Conservation (phyloP, 106 monocot genomes). For the Acanthochlamys bracteata region DNA sequence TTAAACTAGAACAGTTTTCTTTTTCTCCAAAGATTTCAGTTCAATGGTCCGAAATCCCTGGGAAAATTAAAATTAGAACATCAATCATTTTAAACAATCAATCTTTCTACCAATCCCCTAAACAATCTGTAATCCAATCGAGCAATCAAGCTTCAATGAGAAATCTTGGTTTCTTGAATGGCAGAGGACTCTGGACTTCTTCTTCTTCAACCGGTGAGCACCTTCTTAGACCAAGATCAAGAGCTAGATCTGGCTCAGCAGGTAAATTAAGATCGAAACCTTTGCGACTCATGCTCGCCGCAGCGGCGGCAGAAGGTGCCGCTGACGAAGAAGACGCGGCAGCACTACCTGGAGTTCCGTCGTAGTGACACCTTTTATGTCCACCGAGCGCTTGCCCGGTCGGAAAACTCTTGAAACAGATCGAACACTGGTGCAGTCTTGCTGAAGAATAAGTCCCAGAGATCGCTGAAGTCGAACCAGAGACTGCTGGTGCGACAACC, state of each 20-base stretch:
- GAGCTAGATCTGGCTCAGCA: conserved; percentile 22
- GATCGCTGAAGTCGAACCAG: too few species aligned
- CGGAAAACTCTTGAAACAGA: conserved; percentile 32
- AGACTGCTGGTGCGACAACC: background rate
- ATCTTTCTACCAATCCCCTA: background rate
- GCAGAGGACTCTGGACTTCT: conserved; percentile 51
- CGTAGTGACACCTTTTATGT: conserved; percentile 66
- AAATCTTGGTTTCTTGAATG: conserved; percentile 41
- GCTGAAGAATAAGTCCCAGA: background rate
- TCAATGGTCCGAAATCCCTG: too few species aligned
- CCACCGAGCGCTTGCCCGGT: conserved; percentile 67
- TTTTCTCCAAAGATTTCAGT: too few species aligned
- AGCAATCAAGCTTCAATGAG: conserved; percentile 21
- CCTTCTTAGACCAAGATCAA: conserved; percentile 5
- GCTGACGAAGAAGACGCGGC: background rate
- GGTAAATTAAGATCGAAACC: conserved; percentile 54
- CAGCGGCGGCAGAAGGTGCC: background rate
- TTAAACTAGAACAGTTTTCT: too few species aligned
- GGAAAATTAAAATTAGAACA: too few species aligned
- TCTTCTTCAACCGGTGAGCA: conserved; percentile 31
- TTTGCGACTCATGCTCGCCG: conserved; percentile 18
- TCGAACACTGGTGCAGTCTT: conserved; percentile 32
- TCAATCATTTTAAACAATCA: too few species aligned
- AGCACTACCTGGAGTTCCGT: conserved; percentile 25
- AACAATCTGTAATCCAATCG: background rate